Base-by-base conservation (phyloP, 78 protist species). In the Dictyostelium brefeldianum region DNA sequence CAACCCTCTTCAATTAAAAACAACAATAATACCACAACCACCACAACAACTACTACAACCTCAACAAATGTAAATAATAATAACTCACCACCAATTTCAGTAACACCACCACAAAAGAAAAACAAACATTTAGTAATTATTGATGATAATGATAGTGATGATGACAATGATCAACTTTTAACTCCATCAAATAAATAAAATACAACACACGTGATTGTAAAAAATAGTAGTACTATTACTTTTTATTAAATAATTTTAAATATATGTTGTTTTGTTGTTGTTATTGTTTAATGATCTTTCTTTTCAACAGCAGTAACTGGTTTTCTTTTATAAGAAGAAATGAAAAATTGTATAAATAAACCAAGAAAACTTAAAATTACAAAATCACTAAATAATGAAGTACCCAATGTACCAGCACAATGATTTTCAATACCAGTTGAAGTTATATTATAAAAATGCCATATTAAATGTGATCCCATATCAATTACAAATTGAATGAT, bases 401-500 rank as follows among this genome's bases (percentile, higher is more conserved):
- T 64, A 20, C 20, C 10, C 50, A 50, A 8, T 6, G 78, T 64
- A 65, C 87, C 83, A 22, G 36, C 50, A 20, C 89, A 81, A n/a
- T 46, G 75, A n/a, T 22, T 65, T 3, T 20, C 4, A 17, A 22
- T 17, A 11, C 65, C 3, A 50, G 41, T 56, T 11, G 65, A 29
- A 11, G 20, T n/a, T 10, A 3, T 4, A 22, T 77, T 46, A 73
- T 41, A 92, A 41, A 47, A 83, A 59, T 73, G 78, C 90, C 92
- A 78, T 64, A 51, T 4, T 18, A 57, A 29, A 46, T 83, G 91
- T 50, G 78, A 75, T 46, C 71, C 31, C 59, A 93, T 59, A 51
- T 83, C 91, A 47, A 67, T 48, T 18, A 93, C 75, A n/a, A 93
- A 93, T 75, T 93, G 96, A 36, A 79, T 69, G 43, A 93, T 81